Base-by-base conservation (phyloP, 495 filamentous ascomycete species). In the Tuber microsphaerosporum region DNA sequence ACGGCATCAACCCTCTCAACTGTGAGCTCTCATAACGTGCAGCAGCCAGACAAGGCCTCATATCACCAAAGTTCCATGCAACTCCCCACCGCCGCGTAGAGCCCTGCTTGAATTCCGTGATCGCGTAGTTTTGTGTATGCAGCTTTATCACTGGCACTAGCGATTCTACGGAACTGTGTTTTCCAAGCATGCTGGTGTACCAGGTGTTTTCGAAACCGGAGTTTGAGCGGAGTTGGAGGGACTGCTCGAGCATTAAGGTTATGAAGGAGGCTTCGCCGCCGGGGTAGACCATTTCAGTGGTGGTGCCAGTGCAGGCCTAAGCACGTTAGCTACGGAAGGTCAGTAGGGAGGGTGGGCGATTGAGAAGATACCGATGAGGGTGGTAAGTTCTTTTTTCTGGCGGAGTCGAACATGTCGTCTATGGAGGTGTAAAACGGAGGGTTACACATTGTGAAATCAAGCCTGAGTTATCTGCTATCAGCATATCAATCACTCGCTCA, bases 371-470 rank as follows among this genome's bases (percentile, higher is more conserved):
- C 87, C 22, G 92, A 92, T 73, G 88, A 88, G 0, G 95, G 92
- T 1, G 89, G 89, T 4, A 87, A 86, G 12, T 85, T 80, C 82
- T 97, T 98, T 43, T 86, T 83, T 37, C 85, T 79, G 0, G 92
- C 91, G 0, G 90, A 89, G 16, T 85, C 84, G 1, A 88, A 75
- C 84, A 97, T 89, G 48, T 96, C 92, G 19, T 87, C 83, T 26
- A 87, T 85, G 5, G 92, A 94, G 34, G 87, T 80, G 85, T 97
- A 97, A 85, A 99, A 99, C 0, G 95, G 95, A 1, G 95, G 95
- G 79, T 99, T 99, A 84, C 90, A 94, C 90, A 97, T 97, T 70
- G 89, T 90, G 81, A 98, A 97, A 83, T 97, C 92, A 48, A 97
- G 86, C 7, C 88, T 91, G 72, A 4, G 12, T 65, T 65, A 34